Evolutionary conservation across 116 monocot species (phyloP).

Genomic region (Phalaenopsis hybrid): DNA sequence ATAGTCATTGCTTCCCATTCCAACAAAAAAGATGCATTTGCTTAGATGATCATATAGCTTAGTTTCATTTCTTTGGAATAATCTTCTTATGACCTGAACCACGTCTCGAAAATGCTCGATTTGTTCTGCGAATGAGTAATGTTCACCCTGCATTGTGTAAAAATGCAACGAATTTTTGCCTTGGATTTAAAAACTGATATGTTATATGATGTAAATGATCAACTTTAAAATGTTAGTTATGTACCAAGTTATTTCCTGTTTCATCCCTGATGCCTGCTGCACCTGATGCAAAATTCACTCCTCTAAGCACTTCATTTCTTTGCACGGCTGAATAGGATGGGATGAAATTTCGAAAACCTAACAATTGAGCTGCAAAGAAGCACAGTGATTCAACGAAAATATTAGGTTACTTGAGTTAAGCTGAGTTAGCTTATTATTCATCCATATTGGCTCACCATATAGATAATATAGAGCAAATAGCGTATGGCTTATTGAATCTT

Average conservation of each 20-base stretch:
- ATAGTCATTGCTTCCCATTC: constrained; percentile 89
- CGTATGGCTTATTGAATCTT: too few relatives aligned
- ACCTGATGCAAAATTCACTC: constrained; percentile 75
- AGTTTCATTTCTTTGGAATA: constrained; percentile 44
- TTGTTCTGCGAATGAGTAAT: constrained; percentile 48
- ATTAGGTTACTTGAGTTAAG: too few relatives aligned
- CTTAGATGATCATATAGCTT: constrained; percentile 23
- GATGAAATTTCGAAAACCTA: constrained; percentile 48
- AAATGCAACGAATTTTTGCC: neutral
- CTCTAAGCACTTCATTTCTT: constrained; percentile 22
- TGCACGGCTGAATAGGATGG: constrained; percentile 38
- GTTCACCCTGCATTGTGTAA: constrained; percentile 34
- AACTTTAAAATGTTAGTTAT: neutral
- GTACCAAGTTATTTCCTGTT: constrained; percentile 65
- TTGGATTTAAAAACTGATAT: neutral
- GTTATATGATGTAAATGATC: neutral
- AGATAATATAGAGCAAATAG: too few relatives aligned
- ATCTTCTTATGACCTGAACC: constrained; percentile 20
- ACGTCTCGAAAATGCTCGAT: constrained; percentile 46
- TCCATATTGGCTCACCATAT: too few relatives aligned
- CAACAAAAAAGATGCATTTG: constrained; percentile 59
- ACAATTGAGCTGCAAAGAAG: constrained; percentile 39
- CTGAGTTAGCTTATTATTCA: too few relatives aligned
- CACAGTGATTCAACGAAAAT: too few relatives aligned
- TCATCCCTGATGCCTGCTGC: constrained; percentile 67